Conservation (phyloP, 2,329 filamentous ascomycete genomes). For the Aspergillus tamarii region DNA sequence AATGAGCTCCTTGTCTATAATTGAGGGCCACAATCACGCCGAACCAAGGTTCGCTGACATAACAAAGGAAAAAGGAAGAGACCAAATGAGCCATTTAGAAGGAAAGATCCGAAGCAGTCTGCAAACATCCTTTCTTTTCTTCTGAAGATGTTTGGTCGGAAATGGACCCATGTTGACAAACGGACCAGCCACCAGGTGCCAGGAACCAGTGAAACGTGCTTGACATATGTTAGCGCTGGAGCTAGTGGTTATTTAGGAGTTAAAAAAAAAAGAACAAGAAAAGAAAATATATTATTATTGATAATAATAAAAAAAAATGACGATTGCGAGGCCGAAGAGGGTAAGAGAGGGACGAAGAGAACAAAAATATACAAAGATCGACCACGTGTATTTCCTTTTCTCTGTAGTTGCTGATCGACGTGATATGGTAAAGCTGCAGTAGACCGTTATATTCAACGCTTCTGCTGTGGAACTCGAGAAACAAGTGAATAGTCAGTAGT, state of each 20-base stretch:
- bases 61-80: not conserved
- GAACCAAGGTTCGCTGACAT: not conserved
- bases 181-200: constrained; percentile 23
- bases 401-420: not conserved
- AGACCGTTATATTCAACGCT: constrained; percentile 37
- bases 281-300: not conserved
- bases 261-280: not conserved
- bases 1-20: constrained; percentile 2
- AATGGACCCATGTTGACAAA: constrained; percentile 19
- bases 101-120: not conserved
- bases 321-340: not conserved
- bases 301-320: not conserved
- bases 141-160: constrained; percentile 15
- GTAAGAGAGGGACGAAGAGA: constrained; percentile 3
- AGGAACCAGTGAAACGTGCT: constrained; percentile 17
- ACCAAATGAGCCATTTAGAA: not conserved
- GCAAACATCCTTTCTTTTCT: constrained; percentile 2
- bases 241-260: not conserved
- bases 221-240: constrained; percentile 11
- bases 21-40: not conserved
- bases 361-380: constrained; percentile 15
- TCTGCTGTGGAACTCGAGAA: constrained; percentile 36
- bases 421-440: constrained; percentile 30
- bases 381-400: constrained; percentile 24
- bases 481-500: constrained; percentile 14